Percentiles rank a stretch among this genome's conserved stretches.
These are phyloP conservation scores for Albizia julibrissin DNA, from an alignment of 306 rosid genomes.

Conservation along the genomic window DNA sequence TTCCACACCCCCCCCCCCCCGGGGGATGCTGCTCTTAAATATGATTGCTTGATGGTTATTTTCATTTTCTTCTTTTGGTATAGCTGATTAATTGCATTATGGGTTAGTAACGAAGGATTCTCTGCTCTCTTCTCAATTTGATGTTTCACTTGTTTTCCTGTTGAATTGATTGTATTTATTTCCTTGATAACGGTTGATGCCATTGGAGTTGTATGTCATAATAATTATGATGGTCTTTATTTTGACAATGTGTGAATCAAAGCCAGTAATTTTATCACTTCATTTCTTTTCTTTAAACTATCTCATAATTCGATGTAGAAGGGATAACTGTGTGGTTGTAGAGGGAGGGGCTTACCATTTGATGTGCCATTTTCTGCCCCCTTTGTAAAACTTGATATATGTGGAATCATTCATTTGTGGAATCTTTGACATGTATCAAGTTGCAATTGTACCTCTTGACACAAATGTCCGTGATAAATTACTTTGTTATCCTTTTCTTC, in stretches of 20 bases:
- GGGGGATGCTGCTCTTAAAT: background rate
- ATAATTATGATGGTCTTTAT: background rate
- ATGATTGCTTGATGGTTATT: background rate
- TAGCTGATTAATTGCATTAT: conserved; percentile 9
- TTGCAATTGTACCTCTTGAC: conserved; percentile 1
- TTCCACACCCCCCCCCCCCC: too few relatives aligned
- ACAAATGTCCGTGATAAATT: background rate
- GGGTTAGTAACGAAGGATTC: background rate
- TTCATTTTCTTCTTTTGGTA: background rate
- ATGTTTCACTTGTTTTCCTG: conserved; percentile 4
- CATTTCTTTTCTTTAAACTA: background rate
- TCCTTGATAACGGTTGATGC: background rate
- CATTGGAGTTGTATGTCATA: background rate
- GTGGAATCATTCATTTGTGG: background rate
- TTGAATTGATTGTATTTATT: background rate
- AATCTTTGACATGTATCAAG: background rate
- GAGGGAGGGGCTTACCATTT: background rate
- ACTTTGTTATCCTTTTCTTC: background rate
- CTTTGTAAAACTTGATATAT: background rate
- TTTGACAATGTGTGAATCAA: background rate
- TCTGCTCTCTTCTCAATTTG: background rate
- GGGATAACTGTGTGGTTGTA: conserved; percentile 14
- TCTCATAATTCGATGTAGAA: background rate
- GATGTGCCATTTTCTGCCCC: background rate
- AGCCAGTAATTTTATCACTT: background rate